Evolutionary conservation across 2,329 filamentous ascomycete species (phyloP), one percentile per base, ranked within the genome.

Genomic region (Gnomoniopsis sp.): DNA sequence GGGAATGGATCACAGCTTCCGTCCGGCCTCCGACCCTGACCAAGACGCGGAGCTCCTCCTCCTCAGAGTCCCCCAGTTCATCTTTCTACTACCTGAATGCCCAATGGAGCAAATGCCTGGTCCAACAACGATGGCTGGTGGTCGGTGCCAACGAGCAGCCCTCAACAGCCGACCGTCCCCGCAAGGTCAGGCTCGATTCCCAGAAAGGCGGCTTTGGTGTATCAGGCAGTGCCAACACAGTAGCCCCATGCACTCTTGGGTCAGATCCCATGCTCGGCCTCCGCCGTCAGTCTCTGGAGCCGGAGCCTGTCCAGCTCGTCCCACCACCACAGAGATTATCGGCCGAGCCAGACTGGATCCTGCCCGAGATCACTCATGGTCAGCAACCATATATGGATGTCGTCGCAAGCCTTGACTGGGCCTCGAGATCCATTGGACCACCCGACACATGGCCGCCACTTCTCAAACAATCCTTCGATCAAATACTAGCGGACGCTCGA

Each of bases 341-440:
- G 14, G 65, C 67, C 10, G 67, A 69, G 23, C 66, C 67, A 7
- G 66, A 66, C 23, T 71, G 66, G 67, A 66, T 72, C 47, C 60
- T 71, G 17, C 68, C 70, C 14, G 68, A 72, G 30, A 66, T 69
- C 17, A 66, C 67, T 55, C 49, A 64, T 51, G 69, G 73, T 43
- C 67, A 72, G 55, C 69, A 67, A 15, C 70, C 70, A 1, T 75
- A 73, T 44, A 66, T 72, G 17, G 67, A 74, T 44, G 65, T 71
- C 2, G 68, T 78, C 43, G 70, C 75, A 38, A 71, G 65, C 22
- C 66, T 78, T 6, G 71, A 80, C 65, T 82, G 79, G 79, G 69
- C 68, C 1, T 64, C 64, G 6, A 80, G 78, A 0, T 74, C 76
- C 11, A 69, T 81, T 2, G 79, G 79, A 0, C 72, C 74, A 1